Percentiles rank a stretch among this genome's conserved stretches.
Evolutionary conservation across 306 rosid genomes (phyloP).

Genomic region (Rubus parviflorus): DNA sequence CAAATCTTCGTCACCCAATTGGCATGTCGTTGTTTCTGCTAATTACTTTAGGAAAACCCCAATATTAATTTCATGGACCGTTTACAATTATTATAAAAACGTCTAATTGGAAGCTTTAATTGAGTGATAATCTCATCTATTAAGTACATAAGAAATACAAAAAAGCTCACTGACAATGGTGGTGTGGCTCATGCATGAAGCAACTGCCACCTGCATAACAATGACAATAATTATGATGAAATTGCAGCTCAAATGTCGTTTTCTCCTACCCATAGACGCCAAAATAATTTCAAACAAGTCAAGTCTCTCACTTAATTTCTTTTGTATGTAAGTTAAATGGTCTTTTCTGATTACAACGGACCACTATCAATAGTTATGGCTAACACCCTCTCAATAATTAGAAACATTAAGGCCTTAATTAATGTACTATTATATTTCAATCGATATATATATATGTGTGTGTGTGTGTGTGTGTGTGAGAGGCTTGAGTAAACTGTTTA

Average conservation of each 20-base stretch:
- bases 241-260: conserved; percentile 24
- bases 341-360: conserved; percentile 6
- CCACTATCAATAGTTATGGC: not conserved
- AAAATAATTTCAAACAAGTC: conserved; percentile 27
- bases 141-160: not conserved
- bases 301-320: conserved; percentile 12
- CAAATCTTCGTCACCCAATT: not conserved
- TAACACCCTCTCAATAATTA: conserved; percentile 6
- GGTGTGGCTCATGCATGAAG: not conserved
- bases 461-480: too few relatives aligned
- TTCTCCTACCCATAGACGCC: conserved; percentile 19
- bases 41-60: not conserved
- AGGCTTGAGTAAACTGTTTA: too few relatives aligned
- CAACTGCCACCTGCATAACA: not conserved
- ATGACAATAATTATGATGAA: not conserved
- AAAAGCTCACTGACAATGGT: not conserved
- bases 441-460: not conserved
- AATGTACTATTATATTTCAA: not conserved
- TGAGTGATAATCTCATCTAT: not conserved
- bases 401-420: not conserved
- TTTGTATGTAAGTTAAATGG: conserved; percentile 1
- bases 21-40: not conserved
- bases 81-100: not conserved
- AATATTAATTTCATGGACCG: not conserved
- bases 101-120: not conserved